Evolutionary conservation across 2,329 filamentous ascomycete species (phyloP).

Genomic region (Tolypocladium inflatum): DNA sequence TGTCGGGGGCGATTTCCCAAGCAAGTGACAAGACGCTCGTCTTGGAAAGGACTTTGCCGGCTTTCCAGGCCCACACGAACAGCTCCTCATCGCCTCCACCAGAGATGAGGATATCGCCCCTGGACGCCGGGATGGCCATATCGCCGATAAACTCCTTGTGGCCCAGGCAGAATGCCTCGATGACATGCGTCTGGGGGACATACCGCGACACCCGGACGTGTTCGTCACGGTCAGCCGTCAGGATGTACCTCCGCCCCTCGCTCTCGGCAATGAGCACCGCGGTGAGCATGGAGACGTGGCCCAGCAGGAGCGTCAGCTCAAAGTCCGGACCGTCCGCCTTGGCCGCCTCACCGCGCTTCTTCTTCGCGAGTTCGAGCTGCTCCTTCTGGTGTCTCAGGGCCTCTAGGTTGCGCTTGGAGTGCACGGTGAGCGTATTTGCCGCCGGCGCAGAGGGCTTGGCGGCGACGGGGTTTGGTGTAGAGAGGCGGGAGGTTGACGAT

Average conservation of each 20-base stretch:
- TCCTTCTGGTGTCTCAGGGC: constrained; percentile 51
- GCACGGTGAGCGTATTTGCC: constrained; percentile 51
- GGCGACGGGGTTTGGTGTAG: constrained; percentile 6
- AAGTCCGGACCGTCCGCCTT: constrained; percentile 42
- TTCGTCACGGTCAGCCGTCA: constrained; percentile 48
- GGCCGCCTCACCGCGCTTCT: constrained; percentile 14
- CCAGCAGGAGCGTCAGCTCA: constrained; percentile 69
- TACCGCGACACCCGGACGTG: constrained; percentile 85
- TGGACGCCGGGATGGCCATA: constrained; percentile 52
- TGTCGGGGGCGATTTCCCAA: constrained; percentile 23
- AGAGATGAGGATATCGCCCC: constrained; percentile 61
- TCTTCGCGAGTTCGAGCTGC: constrained; percentile 25
- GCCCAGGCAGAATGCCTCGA: constrained; percentile 82
- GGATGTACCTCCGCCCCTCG: constrained; percentile 35
- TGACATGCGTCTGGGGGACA: constrained; percentile 74
- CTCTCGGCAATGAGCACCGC: constrained; percentile 50
- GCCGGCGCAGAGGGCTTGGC: constrained; percentile 32
- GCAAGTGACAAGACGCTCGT: constrained; percentile 39
- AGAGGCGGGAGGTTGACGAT: constrained; percentile 5
- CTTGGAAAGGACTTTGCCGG: constrained; percentile 42
- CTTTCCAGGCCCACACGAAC: constrained; percentile 74
- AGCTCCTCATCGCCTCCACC: constrained; percentile 78
- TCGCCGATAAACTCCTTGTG: constrained; percentile 78
- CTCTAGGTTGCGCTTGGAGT: constrained; percentile 52
- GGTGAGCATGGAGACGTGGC: constrained; percentile 92